Conservation (phyloP, 1,284 basidiomycete genomes). For the Heliocybe sulcata region DNA sequence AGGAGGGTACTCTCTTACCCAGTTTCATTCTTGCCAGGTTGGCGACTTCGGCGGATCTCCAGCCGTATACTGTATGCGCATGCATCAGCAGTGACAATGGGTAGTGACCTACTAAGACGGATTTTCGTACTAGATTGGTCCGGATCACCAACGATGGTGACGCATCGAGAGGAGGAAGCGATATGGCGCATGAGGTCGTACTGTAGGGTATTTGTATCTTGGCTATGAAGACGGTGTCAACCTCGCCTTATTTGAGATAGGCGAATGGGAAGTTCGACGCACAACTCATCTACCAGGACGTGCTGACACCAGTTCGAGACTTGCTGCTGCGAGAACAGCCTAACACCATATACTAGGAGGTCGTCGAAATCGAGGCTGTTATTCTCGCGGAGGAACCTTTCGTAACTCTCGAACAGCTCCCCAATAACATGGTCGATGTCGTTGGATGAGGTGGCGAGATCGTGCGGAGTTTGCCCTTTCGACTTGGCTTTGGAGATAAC, state of each 20-base stretch:
- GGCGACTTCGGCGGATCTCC: conserved; percentile 79
- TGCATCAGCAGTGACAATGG: not conserved
- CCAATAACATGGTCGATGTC: conserved; percentile 35
- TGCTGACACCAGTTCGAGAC: conserved; percentile 64
- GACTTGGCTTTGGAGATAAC: conserved; percentile 82
- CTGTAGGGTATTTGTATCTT: conserved; percentile 87
- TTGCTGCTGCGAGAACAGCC: conserved; percentile 53
- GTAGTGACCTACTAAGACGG: not conserved
- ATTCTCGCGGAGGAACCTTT: conserved; percentile 48
- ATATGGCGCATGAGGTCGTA: conserved; percentile 82
- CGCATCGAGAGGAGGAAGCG: conserved; percentile 43
- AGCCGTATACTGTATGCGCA: conserved; percentile 63
- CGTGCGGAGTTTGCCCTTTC: conserved; percentile 46
- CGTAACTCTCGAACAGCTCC: conserved; percentile 66
- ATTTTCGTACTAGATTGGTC: conserved; percentile 72
- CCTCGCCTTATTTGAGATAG: conserved; percentile 3
- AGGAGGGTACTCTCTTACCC: conserved; percentile 29
- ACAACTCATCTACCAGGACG: conserved; percentile 89
- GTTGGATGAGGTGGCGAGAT: conserved; percentile 2
- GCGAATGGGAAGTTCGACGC: conserved; percentile 21
- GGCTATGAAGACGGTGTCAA: conserved; percentile 29
- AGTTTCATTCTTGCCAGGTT: conserved; percentile 75
- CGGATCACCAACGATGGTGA: conserved; percentile 89
- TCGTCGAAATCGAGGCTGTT: conserved; percentile 91
- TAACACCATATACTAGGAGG: conserved; percentile 72